Percentiles rank a stretch among this genome's conserved stretches.
phyloP scores from a whole-genome alignment of 768 basidiomycete species.

The Suillus subaureus region DNA sequence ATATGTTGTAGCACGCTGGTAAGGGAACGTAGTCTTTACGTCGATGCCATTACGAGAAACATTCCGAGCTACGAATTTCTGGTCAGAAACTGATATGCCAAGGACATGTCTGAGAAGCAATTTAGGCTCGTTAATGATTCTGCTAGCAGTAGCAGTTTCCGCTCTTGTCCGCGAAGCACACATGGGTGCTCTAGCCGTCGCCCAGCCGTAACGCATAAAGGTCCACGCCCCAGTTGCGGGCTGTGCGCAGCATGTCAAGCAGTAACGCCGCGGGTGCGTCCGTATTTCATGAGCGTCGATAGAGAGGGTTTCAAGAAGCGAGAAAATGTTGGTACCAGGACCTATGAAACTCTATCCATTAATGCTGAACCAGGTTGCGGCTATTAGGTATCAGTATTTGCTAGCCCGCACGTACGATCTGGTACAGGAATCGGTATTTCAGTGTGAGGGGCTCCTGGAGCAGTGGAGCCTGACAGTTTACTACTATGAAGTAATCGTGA shows the following conservation, averaged over 20 bases:
- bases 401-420: background rate
- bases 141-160: background rate
- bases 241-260: background rate
- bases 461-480: background rate
- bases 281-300: background rate
- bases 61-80: background rate
- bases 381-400: background rate
- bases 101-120: background rate
- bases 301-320: background rate
- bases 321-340: background rate
- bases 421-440: no score
- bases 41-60: background rate
- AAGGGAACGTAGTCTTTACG: background rate
- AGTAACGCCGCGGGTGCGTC: background rate
- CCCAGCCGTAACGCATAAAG: background rate
- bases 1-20: background rate
- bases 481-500: background rate
- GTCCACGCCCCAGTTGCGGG: background rate
- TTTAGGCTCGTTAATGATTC: background rate
- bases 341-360: background rate
- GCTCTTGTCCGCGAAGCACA: background rate
- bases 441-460: background rate
- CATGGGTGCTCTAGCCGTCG: background rate
- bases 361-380: background rate
- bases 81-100: background rate